Base-by-base conservation (phyloP, 208 protist genomes). In the Herpetomonas muscarum region DNA sequence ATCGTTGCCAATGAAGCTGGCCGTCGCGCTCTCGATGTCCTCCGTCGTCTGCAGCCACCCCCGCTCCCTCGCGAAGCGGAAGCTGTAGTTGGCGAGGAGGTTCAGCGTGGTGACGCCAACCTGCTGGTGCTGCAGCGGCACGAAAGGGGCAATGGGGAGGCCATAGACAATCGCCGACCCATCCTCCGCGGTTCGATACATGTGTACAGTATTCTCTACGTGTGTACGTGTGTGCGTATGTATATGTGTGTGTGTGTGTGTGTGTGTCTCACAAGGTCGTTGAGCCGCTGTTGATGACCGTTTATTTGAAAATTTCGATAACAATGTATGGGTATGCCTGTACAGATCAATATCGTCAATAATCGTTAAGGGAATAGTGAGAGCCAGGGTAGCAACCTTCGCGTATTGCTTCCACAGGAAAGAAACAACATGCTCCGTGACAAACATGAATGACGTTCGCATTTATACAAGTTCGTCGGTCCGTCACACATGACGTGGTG, bases 101-200 rank as follows among this genome's bases (percentile, higher is more conserved):
- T 90, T 85, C 9, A 90, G 52, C 1, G 76, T 61, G 6, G 70
- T 54, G 25, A 81, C 61, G 39, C 84, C 66, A 21, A 90, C 61
- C 24, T 77, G 65, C 49, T 77, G 45, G 48, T 90, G 83, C 34
- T 90, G 78, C 17, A 87, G 24, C 1, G 76, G 76, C 2, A 85
- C 64, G 71, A 90, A 87, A 0, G 76, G 73, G 7, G 65, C 61
- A 12, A 81, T 68, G 19, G 73, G 64, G 24, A 90, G 36, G 54
- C 73, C 61, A 51, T 66, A 67, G 37, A 78, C 72, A n/a, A 79
- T 61, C 24, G 76, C 82, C 26, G 79, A 84, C 1, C 76, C 76
- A 57, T 85, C 73, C 1, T 39, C 58, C 25, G 58, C 62, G 1
- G 71, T 30, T 0, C 44, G 48, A 55, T 69, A 80, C 81, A 82